Conservation (phyloP, 352 stramenopile genomes). For the Phytophthora citricola region DNA sequence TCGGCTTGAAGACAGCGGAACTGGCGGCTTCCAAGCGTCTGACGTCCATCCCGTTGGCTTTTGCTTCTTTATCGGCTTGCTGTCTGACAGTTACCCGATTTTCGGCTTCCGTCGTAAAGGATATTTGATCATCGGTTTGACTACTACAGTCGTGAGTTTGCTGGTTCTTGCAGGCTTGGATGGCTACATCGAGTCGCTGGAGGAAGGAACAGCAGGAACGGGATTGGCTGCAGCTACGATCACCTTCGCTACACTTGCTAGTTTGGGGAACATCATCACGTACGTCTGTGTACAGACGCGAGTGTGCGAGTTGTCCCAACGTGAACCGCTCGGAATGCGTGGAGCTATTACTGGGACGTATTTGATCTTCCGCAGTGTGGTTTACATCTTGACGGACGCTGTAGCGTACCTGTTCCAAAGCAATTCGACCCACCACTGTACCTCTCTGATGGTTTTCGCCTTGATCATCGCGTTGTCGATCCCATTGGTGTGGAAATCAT, state of each 20-base stretch:
- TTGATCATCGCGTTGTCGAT: constrained; percentile 31
- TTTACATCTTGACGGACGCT: constrained; percentile 24
- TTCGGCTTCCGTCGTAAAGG: constrained; percentile 79
- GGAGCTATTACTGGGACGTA: constrained; percentile 53
- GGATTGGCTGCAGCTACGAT: constrained; percentile 31
- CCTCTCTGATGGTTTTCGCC: constrained; percentile 30
- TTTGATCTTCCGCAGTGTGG: constrained; percentile 42
- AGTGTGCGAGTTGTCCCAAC: constrained; percentile 52
- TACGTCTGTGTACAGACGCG: constrained; percentile 50
- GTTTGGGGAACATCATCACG: constrained; percentile 42
- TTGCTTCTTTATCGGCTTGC: constrained; percentile 83
- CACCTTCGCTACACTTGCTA: constrained; percentile 29
- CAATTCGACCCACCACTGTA: constrained; percentile 9
- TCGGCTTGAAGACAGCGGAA: constrained; percentile 32
- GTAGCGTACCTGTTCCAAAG: constrained; percentile 14
- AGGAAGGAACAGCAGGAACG: constrained; percentile 6
- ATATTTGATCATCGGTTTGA: constrained; percentile 77
- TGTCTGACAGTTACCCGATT: constrained; percentile 84
- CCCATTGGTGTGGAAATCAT: constrained; percentile 38
- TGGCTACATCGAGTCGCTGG: constrained; percentile 22
- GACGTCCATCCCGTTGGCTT: constrained; percentile 62
- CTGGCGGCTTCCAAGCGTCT: constrained; percentile 30
- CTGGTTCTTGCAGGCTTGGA: constrained; percentile 39
- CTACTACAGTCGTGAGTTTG: constrained; percentile 34
- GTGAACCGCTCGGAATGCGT: constrained; percentile 41